phyloP scores from a whole-genome alignment of 768 basidiomycete genomes.

The Tylopilus sp. region DNA sequence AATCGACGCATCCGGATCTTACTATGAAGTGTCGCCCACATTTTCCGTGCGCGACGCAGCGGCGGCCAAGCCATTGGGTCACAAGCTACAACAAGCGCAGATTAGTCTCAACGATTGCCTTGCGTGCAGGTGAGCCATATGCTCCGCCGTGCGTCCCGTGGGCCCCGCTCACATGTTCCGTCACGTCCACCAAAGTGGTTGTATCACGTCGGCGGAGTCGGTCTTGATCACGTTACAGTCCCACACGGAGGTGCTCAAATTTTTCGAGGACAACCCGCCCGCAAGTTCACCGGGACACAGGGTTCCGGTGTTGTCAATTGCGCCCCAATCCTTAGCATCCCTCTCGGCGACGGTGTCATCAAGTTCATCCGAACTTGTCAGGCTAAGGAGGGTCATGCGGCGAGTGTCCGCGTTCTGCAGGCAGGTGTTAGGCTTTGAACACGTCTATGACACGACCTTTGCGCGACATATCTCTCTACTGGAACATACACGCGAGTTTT shows the following conservation, averaged over 20 bases:
- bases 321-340: conserved; percentile 84
- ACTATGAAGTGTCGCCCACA: conserved; percentile 72
- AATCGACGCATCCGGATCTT: conserved; percentile 79
- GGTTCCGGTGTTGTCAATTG: conserved; percentile 77
- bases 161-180: conserved; percentile 5
- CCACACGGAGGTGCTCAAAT: conserved; percentile 85
- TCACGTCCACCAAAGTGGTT: conserved; percentile 63
- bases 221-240: conserved; percentile 95
- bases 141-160: background rate
- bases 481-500: conserved; percentile 80
- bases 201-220: conserved; percentile 98
- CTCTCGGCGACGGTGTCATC: conserved; percentile 62
- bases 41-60: conserved; percentile 16
- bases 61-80: conserved; percentile 27
- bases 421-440: conserved; percentile 66
- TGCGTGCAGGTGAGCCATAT: conserved; percentile 80
- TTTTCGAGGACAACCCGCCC: conserved; percentile 58
- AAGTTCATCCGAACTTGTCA: conserved; percentile 39
- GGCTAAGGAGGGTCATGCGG: conserved; percentile 59
- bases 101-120: conserved; percentile 97
- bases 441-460: conserved; percentile 93
- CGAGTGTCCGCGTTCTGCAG: conserved; percentile 71
- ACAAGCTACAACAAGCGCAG: conserved; percentile 88
- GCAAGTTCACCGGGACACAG: conserved; percentile 39
- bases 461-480: conserved; percentile 80